Evolutionary conservation across 768 basidiomycete genomes (phyloP), one percentile per base, ranked within the genome.

Genomic region (Tricholomella constricta): DNA sequence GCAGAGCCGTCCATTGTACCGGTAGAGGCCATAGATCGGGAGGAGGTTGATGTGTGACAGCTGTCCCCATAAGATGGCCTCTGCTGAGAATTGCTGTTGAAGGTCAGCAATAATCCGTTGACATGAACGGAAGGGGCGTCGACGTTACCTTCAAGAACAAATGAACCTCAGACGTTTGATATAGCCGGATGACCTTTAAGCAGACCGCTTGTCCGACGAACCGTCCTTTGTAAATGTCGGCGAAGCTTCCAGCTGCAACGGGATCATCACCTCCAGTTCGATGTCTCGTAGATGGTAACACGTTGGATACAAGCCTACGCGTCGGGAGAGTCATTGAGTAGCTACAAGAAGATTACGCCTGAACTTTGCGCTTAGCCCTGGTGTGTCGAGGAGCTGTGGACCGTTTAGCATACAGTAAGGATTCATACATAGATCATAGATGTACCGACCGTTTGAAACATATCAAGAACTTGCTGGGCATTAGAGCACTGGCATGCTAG

Each of bases 1-100:
- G 45, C 68, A 70, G n/a, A 72, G 48, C 25, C 68, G 59, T 3
- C 51, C 53, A 17, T 57, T 51, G 11, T 48, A 48, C 29, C 67
- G 65, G 31, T 55, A 56, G 7, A 68, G 44, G 1, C 74, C 73
- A 17, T 67, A 68, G 34, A 74, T 72, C 1, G 73, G 73, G 7
- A 73, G 61, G 6, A 76, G 58, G 51, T 57, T 57, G 1, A 29
- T 25, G 29, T 57, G 56, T 8, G 41, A 53, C 15, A 57, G 42
- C 17, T 57, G 56, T 3, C 46, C 48, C 56, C 56, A 57, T 15
- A 57, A 23, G 15, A 57, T 41, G 23, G 46, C 56, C 38, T 57
- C 56, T 26, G 27, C 36, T 2, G 42, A 29, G 22, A 56, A 43
- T 48, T 43, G 40, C 52, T 57, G 27, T 41, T 12, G 20, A 34